These are phyloP conservation scores for Sanghuangporus weigelae DNA, from an alignment of 1,284 basidiomycete species.

Conservation along the genomic window DNA sequence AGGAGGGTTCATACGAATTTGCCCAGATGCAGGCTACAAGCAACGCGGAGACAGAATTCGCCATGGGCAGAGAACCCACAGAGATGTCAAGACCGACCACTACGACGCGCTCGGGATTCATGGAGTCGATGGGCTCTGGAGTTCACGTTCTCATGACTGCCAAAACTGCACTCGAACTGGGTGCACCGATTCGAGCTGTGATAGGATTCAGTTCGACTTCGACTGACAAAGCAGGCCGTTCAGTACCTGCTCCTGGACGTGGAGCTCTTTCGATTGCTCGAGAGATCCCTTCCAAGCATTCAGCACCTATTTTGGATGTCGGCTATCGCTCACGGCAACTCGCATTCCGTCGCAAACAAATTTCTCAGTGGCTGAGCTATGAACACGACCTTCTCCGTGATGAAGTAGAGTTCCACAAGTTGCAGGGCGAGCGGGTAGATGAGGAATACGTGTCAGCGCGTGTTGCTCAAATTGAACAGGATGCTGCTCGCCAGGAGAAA, in stretches of 20 bases:
- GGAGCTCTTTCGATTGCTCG: conserved; percentile 85
- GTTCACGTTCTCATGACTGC: conserved; percentile 97
- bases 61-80: conserved; percentile 96
- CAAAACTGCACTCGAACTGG: conserved; percentile 92
- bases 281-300: conserved; percentile 71
- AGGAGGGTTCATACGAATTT: conserved; percentile 96
- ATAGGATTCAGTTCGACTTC: conserved; percentile 96
- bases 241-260: conserved; percentile 89
- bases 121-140: conserved; percentile 97
- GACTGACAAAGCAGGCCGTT: conserved; percentile 94
- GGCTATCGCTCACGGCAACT: conserved; percentile 89
- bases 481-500: conserved; percentile 87
- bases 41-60: conserved; percentile 94
- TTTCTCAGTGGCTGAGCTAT: conserved; percentile 89
- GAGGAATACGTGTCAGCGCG: conserved; percentile 70
- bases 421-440: conserved; percentile 48
- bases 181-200: conserved; percentile 89
- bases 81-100: conserved; percentile 99
- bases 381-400: conserved; percentile 80
- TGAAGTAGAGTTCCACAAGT: conserved; percentile 64
- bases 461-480: conserved; percentile 80
- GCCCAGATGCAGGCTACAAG: conserved; percentile 99
- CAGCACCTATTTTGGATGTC: conserved; percentile 74
- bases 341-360: conserved; percentile 88
- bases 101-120: conserved; percentile 92